Evolutionary conservation across 2,329 filamentous ascomycete genomes (phyloP), one percentile per base, ranked within the genome.

Genomic region (Penicillium sp.): DNA sequence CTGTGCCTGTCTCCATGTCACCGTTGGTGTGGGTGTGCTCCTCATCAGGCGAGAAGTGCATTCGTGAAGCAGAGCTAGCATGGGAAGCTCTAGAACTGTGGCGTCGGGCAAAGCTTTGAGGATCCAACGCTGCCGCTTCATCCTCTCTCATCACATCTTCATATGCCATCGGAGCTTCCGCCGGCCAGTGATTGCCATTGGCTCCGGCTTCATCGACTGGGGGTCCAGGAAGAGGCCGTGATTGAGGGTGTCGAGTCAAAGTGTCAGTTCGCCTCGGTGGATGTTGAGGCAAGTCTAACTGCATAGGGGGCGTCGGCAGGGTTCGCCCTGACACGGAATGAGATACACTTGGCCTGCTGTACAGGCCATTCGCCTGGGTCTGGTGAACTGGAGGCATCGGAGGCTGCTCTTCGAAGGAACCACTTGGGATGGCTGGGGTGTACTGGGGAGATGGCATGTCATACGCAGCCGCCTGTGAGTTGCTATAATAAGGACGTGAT

Each of bases 141-240:
- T 86, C 78, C 61, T 86, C 78, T 50, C 78, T 76, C 64, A 84
- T 83, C 9, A 86, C 69, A 42, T 85, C 82, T 50, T 86, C 82
- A 65, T 84, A 55, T 81, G 20, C 69, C 76, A 44, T 49, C 16
- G 47, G 47, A 20, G 45, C n/a, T 20, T 46, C 48, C 4, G 48
- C 22, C 1, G 32, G 48, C 58, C 45, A 34, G 9, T 5, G 18
- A 20, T 38, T 43, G 10, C 60, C 52, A 66, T 66, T 61, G 9
- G 62, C 56, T 42, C 65, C 65, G 4, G 50, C 24, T 22, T 79
- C 78, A 31, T 81, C 80, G 38, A 75, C 65, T 1, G 83, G 83
- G 10, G 81, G 80, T 0, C 82, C 82, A 2, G 84, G 85, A n/a
- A 86, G 74, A 34, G 85, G 84, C 24, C 85, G 76, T 9, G 81